phyloP scores from a whole-genome alignment of 176 grass and related monocot species.

The Bonia amplexicaulis region DNA sequence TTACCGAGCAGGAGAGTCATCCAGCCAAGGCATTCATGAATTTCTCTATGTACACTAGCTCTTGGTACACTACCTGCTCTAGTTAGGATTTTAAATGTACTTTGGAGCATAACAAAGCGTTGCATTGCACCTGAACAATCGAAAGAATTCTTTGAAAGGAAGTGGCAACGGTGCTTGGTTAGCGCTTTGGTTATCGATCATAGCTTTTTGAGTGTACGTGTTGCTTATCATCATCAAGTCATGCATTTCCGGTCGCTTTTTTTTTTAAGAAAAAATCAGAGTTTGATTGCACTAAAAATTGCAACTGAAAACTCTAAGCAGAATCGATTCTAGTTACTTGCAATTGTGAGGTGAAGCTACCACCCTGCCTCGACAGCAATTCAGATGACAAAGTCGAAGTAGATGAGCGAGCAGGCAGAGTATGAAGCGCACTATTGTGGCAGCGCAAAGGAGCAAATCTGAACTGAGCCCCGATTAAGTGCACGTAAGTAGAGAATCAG shows the following conservation, averaged over 20 bases:
- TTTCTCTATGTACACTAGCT: neutral
- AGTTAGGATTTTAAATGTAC: neutral
- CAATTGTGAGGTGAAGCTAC: neutral
- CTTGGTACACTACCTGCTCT: neutral
- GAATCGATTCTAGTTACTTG: neutral
- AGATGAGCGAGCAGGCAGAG: neutral
- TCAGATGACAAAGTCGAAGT: neutral
- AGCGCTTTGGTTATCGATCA: neutral
- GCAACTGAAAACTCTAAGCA: neutral
- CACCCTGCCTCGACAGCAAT: neutral
- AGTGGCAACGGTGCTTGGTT: neutral
- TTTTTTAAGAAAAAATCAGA: neutral
- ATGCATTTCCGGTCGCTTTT: neutral
- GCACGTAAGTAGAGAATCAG: neutral
- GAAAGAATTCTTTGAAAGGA: neutral
- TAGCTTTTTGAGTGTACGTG: neutral
- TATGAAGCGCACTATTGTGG: neutral
- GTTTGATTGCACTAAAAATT: neutral
- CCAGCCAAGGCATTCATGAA: neutral
- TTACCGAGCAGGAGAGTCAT: neutral
- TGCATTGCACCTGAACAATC: neutral
- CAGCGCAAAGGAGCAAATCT: neutral
- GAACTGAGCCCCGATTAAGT: neutral
- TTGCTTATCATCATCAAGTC: neutral
- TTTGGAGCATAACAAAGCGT: neutral